phyloP scores from a whole-genome alignment of 108 stramenopile genomes.

The Bacterosira constricta region DNA sequence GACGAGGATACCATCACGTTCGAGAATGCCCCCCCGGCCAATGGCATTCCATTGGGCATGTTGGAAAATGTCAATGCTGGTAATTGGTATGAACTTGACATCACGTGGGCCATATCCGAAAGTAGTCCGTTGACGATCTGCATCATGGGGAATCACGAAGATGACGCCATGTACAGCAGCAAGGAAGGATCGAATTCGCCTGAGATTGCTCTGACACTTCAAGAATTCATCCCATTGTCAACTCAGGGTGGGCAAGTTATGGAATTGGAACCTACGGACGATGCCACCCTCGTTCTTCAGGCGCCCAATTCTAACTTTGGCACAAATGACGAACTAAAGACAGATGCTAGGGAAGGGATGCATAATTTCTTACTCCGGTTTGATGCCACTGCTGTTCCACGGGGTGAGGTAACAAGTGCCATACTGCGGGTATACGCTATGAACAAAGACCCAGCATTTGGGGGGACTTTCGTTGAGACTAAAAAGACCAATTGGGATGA shows the following conservation, averaged over 20 bases:
- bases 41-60: conserved; percentile 29
- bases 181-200: conserved; percentile 44
- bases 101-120: conserved; percentile 35
- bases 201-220: conserved; percentile 34
- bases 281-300: conserved; percentile 37
- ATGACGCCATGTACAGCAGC: conserved; percentile 38
- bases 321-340: conserved; percentile 10
- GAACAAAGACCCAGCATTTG: conserved; percentile 36
- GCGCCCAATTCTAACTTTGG: conserved; percentile 40
- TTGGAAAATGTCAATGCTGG: conserved; percentile 13
- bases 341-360: conserved; percentile 40
- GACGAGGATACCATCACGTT: conserved; percentile 24
- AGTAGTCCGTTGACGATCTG: conserved; percentile 43
- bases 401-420: conserved; percentile 37
- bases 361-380: conserved; percentile 39
- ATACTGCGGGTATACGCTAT: conserved; percentile 31
- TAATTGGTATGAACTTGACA: conserved; percentile 41
- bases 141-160: conserved; percentile 37
- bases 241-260: conserved; percentile 14
- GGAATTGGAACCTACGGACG: conserved; percentile 36
- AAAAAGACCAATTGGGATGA: conserved; percentile 37
- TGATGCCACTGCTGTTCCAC: conserved; percentile 41
- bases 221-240: conserved; percentile 10
- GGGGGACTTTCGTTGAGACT: conserved; percentile 40
- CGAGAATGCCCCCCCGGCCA: conserved; percentile 20